Evolutionary conservation across 352 stramenopile genomes (phyloP).

Genomic region (Phytophthora pistaciae): DNA sequence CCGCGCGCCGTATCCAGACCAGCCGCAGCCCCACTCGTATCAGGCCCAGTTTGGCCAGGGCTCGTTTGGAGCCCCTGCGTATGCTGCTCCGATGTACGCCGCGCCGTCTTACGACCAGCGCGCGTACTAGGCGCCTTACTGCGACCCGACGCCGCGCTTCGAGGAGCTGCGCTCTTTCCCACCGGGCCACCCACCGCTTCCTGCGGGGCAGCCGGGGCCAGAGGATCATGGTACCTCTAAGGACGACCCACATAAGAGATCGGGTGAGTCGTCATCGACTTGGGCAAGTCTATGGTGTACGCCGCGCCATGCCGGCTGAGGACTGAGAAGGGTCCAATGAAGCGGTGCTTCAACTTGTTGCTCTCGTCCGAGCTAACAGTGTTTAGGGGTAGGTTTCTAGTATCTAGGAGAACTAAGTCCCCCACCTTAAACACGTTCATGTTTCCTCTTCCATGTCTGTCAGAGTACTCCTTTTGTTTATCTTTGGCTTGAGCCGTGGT

Average conservation of each 20-base stretch:
- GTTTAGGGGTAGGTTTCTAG: constrained; percentile 14
- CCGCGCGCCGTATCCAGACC: too few species aligned
- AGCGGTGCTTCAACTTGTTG: constrained; percentile 27
- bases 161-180: too few species aligned
- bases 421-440: constrained; percentile 4
- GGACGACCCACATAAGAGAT: not conserved
- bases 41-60: too few species aligned
- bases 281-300: constrained; percentile 10
- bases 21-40: too few species aligned
- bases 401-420: constrained; percentile 3
- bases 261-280: not conserved
- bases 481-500: too few species aligned
- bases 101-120: too few species aligned
- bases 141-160: too few species aligned
- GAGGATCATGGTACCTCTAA: not conserved
- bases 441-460: constrained; percentile 4
- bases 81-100: too few species aligned
- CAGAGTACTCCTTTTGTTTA: not conserved
- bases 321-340: constrained; percentile 23
- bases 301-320: not conserved
- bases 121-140: too few species aligned
- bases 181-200: too few species aligned
- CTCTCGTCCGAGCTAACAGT: constrained; percentile 3
- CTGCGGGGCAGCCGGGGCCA: too few species aligned
- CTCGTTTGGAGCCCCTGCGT: too few species aligned